These are phyloP conservation scores for Arctium lappa DNA, from an alignment of 129 eudicot genomes.

Conservation along the genomic window DNA sequence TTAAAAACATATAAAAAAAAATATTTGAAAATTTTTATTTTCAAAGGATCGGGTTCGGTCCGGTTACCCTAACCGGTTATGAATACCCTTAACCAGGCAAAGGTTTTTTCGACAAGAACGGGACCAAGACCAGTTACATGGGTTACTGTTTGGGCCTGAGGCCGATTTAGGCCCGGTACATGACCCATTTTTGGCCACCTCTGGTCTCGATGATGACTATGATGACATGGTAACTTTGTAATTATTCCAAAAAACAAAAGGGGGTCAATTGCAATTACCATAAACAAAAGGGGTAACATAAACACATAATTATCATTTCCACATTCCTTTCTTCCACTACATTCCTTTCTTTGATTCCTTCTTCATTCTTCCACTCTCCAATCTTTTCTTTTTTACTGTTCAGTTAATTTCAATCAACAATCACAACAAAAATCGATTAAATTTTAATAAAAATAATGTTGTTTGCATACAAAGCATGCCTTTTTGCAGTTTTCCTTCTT, in stretches of 20 bases:
- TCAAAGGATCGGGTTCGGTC: no score
- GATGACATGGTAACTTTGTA: no score
- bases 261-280: not conserved
- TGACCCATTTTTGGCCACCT: no score
- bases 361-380: not conserved
- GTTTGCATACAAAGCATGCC: conserved; percentile 19
- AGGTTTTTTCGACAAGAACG: no score
- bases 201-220: no score
- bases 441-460: not conserved
- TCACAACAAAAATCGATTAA: not conserved
- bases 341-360: not conserved
- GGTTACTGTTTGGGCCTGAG: no score
- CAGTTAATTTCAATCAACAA: not conserved
- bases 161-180: no score
- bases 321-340: conserved; percentile 21
- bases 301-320: not conserved
- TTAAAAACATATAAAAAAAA: no score
- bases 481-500: not conserved
- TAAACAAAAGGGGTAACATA: not conserved
- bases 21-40: no score
- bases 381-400: not conserved
- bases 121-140: no score
- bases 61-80: no score
- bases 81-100: no score
- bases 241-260: not conserved